Conservation (phyloP, 139 green algal genomes). For the Chlorella sp. region DNA sequence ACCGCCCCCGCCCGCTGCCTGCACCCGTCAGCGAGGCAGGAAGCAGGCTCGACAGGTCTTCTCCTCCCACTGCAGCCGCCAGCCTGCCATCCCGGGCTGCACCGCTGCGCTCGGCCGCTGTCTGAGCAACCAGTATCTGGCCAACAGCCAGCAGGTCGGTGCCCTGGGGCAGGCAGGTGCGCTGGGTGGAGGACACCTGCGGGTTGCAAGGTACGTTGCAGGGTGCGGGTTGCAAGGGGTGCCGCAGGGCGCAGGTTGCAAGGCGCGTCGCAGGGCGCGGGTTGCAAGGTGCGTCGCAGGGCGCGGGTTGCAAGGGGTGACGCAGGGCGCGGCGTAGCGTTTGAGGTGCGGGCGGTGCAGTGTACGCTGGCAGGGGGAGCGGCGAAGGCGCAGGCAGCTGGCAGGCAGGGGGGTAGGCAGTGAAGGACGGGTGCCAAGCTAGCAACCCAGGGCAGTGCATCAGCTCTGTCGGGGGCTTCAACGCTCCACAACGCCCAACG, state of each 20-base stretch:
- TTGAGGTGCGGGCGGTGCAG: too few relatives aligned
- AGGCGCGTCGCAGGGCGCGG: too few relatives aligned
- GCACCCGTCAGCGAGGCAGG: neutral
- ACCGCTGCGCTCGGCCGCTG: conserved; percentile 4
- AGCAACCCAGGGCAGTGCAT: neutral
- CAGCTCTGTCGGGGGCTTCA: neutral
- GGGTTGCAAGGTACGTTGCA: neutral
- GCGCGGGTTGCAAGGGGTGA: neutral
- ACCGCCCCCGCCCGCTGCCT: conserved; percentile 16
- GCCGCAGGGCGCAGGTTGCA: neutral
- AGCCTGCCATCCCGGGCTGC: neutral
- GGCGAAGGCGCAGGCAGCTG: neutral
- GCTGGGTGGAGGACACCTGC: conserved; percentile 27
- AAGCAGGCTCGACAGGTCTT: neutral
- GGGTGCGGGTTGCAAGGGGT: too few relatives aligned
- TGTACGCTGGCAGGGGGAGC: too few relatives aligned
- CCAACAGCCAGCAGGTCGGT: conserved; percentile 26
- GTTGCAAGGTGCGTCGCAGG: too few relatives aligned
- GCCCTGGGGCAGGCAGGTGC: conserved; percentile 44
- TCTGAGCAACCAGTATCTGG: conserved; percentile 34
- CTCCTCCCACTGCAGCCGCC: conserved; percentile 16
- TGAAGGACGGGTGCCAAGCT: neutral
- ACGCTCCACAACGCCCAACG: neutral
- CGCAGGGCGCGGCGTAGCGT: too few relatives aligned
- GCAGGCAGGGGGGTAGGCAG: neutral